These are phyloP conservation scores for Irpex lacteus DNA, from an alignment of 1,284 basidiomycete genomes.

Conservation along the genomic window DNA sequence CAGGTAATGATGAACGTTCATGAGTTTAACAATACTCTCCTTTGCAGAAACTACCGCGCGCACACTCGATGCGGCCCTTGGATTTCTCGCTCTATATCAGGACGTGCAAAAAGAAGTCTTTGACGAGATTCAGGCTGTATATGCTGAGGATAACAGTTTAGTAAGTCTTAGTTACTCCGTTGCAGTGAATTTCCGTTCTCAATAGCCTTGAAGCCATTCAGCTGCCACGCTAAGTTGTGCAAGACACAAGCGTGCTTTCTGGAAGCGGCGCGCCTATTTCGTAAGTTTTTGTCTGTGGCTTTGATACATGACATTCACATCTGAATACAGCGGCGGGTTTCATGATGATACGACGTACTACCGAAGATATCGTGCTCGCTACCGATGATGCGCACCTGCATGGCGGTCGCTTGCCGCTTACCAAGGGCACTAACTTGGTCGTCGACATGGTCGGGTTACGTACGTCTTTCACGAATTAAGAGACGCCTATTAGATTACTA, in stretches of 20 bases:
- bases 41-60: constrained; percentile 35
- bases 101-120: constrained; percentile 36
- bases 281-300: background rate
- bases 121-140: constrained; percentile 26
- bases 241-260: too few species aligned
- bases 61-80: constrained; percentile 33
- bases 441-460: background rate
- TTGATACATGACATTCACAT: background rate
- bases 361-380: background rate
- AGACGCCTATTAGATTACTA: too few species aligned
- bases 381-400: background rate
- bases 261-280: background rate
- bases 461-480: too few species aligned
- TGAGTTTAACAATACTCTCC: background rate
- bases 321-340: background rate
- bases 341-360: background rate
- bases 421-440: background rate
- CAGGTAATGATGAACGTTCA: background rate
- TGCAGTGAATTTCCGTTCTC: too few species aligned
- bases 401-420: background rate
- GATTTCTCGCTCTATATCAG: constrained; percentile 35
- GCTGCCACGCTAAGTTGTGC: too few species aligned
- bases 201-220: too few species aligned
- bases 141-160: background rate
- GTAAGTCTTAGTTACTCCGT: background rate